Percentiles rank a stretch among this genome's conserved stretches.
phyloP scores from a whole-genome alignment of 192 early-diverging fungal species.

The Linnemannia hyalina region DNA sequence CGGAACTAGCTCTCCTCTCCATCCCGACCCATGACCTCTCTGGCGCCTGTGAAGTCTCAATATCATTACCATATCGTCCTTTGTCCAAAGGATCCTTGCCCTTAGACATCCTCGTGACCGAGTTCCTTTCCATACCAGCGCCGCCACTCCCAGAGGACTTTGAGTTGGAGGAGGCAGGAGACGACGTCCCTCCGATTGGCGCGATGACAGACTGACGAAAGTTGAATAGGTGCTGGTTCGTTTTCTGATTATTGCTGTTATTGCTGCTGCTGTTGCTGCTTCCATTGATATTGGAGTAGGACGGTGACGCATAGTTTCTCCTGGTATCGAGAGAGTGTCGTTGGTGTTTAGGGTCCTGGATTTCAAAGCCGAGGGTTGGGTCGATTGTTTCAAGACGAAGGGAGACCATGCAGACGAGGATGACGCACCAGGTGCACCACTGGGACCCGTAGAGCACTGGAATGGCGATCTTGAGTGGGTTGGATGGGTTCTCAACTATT shows the following conservation, averaged over 20 bases:
- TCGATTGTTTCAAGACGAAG: slow-evolving; percentile 8
- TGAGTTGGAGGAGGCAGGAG: neutral
- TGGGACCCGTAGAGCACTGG: slow-evolving; percentile 20
- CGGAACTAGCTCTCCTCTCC: slow-evolving; percentile 12
- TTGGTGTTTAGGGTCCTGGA: slow-evolving; percentile 31
- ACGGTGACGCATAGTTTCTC: slow-evolving; percentile 11
- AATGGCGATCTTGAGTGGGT: slow-evolving; percentile 18
- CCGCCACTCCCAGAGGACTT: neutral
- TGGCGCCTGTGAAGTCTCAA: neutral
- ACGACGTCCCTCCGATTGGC: slow-evolving; percentile 7
- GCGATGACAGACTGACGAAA: slow-evolving; percentile 45
- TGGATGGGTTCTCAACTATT: neutral
- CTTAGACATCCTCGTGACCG: neutral
- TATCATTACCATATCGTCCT: neutral
- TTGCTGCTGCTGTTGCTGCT: neutral
- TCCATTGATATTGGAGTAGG: neutral
- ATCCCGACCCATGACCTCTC: slow-evolving; percentile 2
- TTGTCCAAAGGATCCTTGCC: slow-evolving; percentile 16
- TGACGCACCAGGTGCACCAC: slow-evolving; percentile 17
- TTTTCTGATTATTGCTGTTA: slow-evolving; percentile 6
- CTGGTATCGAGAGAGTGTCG: slow-evolving; percentile 18
- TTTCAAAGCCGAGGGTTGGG: neutral
- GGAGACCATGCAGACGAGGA: slow-evolving; percentile 14
- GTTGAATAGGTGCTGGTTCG: slow-evolving; percentile 32
- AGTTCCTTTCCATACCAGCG: neutral